phyloP scores from a whole-genome alignment of 139 green algal genomes.

The Chlamydomonas eustigma region DNA sequence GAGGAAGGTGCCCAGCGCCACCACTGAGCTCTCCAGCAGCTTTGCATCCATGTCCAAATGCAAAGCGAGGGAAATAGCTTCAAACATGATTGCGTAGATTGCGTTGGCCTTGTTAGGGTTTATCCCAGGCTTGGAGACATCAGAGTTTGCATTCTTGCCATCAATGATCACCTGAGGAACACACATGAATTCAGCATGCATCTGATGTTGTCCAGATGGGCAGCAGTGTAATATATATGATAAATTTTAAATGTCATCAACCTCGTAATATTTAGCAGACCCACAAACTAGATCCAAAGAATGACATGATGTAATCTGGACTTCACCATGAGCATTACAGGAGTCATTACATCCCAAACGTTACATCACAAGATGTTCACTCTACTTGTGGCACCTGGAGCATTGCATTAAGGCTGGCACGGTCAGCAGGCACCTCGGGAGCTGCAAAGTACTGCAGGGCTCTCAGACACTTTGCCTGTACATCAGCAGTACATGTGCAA shows the following conservation, averaged over 20 bases:
- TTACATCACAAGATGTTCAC: no score
- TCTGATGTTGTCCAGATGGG: neutral
- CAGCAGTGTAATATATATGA: neutral
- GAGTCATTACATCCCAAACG: no score
- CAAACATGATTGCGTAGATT: constrained; percentile 93
- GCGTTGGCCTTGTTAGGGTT: constrained; percentile 98
- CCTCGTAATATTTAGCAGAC: no score
- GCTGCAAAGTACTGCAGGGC: constrained; percentile 92
- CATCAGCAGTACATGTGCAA: no score
- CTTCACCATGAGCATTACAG: no score
- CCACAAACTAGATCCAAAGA: no score
- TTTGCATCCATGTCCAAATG: constrained; percentile 64
- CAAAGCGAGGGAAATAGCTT: constrained; percentile 84
- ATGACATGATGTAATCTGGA: no score
- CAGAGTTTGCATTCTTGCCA: constrained; percentile 15
- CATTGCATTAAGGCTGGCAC: constrained; percentile 49
- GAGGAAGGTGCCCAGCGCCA: constrained; percentile 35
- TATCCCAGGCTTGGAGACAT: constrained; percentile 39
- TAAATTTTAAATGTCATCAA: no score
- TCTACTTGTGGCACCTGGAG: constrained; percentile 28
- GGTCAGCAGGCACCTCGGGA: constrained; percentile 64
- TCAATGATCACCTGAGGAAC: neutral
- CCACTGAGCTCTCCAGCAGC: constrained; percentile 54
- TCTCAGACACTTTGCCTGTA: constrained; percentile 82
- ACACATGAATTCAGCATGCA: neutral